These are phyloP conservation scores for Clonostachys solani DNA, from an alignment of 2,329 filamentous ascomycete genomes.

Conservation along the genomic window DNA sequence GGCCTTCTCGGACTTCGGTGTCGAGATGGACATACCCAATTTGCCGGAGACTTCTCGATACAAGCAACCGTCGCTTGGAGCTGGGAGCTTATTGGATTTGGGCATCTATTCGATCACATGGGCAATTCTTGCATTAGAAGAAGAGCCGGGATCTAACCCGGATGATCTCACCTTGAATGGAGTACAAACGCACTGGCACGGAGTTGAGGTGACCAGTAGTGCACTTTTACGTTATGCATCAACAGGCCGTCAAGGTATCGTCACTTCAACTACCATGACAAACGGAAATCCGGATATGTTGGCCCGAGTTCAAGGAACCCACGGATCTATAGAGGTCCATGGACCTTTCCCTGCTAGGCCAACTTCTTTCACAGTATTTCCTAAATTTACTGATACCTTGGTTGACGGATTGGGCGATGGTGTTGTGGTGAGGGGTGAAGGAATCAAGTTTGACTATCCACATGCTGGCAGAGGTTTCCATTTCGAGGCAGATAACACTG, in stretches of 20 bases:
- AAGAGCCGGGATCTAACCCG: slow-evolving; percentile 6
- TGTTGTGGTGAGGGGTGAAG: neutral
- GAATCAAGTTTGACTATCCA: slow-evolving; percentile 28
- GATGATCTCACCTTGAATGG: slow-evolving; percentile 13
- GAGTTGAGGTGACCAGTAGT: slow-evolving; percentile 25
- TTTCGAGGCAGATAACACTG: slow-evolving; percentile 39
- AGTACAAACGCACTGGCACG: slow-evolving; percentile 24
- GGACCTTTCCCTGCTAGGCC: slow-evolving; percentile 24
- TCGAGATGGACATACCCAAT: slow-evolving; percentile 25
- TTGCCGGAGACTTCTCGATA: slow-evolving; percentile 21
- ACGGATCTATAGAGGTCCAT: slow-evolving; percentile 29
- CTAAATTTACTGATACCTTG: slow-evolving; percentile 5
- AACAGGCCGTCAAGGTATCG: slow-evolving; percentile 30
- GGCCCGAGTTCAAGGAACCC: slow-evolving; percentile 33
- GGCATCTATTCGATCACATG: slow-evolving; percentile 37
- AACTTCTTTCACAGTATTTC: slow-evolving; percentile 24
- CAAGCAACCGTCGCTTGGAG: slow-evolving; percentile 31
- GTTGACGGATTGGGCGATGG: neutral
- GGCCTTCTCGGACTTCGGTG: slow-evolving; percentile 30
- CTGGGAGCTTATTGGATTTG: slow-evolving; percentile 35
- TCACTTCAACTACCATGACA: slow-evolving; percentile 27
- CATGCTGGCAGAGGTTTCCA: slow-evolving; percentile 28
- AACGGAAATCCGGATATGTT: slow-evolving; percentile 11
- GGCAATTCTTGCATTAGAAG: slow-evolving; percentile 26
- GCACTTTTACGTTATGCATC: slow-evolving; percentile 31